A percentile compares a stretch with the other conserved stretches of the same genome.
Conservation (phyloP, 1,139 yeast genomes). For the Protomyces inundatus region DNA sequence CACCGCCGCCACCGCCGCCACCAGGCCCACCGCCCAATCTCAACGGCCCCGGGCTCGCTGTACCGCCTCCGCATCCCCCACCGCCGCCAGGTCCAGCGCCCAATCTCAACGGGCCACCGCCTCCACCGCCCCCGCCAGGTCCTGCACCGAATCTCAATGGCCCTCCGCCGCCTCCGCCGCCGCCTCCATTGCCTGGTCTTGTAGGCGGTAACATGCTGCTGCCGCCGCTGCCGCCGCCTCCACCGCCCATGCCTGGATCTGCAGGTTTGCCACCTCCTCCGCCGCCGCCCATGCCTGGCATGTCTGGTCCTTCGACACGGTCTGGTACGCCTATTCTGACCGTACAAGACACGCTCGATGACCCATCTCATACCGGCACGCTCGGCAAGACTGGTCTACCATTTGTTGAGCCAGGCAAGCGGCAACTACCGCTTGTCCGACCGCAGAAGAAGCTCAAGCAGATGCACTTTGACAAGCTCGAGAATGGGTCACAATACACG, state of each 20-base stretch:
- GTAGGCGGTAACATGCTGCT: slow-evolving; percentile 33
- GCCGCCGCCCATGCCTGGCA: slow-evolving; percentile 30
- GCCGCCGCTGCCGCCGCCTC: slow-evolving; percentile 34
- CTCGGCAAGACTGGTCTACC: slow-evolving; percentile 28
- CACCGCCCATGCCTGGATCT: slow-evolving; percentile 34
- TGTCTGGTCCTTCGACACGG: not conserved
- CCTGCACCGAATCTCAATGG: slow-evolving; percentile 39
- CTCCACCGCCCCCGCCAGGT: slow-evolving; percentile 41
- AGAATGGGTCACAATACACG: slow-evolving; percentile 57
- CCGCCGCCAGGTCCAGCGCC: slow-evolving; percentile 27
- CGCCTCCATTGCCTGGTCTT: slow-evolving; percentile 34
- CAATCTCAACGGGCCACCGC: slow-evolving; percentile 34
- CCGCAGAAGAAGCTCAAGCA: slow-evolving; percentile 73
- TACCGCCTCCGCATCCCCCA: slow-evolving; percentile 40
- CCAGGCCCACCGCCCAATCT: slow-evolving; percentile 41
- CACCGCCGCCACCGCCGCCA: slow-evolving; percentile 36
- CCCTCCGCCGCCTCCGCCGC: slow-evolving; percentile 32
- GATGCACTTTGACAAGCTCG: slow-evolving; percentile 88
- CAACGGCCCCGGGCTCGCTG: slow-evolving; percentile 33
- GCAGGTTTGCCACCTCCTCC: slow-evolving; percentile 33
- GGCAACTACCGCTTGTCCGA: slow-evolving; percentile 36
- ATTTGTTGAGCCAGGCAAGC: slow-evolving; percentile 23
- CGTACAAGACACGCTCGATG: slow-evolving; percentile 14
- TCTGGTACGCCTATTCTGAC: slow-evolving; percentile 25
- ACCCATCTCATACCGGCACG: slow-evolving; percentile 24